Conservation (phyloP, 2,329 filamentous ascomycete species). For the Aspergillus sp. region DNA sequence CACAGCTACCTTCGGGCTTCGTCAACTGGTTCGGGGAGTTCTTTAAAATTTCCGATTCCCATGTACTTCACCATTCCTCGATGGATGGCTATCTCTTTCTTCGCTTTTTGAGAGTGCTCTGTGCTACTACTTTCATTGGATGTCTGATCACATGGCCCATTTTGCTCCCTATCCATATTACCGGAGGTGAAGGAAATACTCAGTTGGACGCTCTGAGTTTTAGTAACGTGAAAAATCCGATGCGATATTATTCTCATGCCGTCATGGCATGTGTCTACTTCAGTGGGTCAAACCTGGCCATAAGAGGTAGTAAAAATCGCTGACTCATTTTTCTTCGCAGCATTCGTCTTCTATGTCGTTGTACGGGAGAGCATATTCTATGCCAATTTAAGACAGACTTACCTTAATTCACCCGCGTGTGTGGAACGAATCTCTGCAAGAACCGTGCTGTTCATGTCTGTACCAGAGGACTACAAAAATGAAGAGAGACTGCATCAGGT, state of each 20-base stretch:
- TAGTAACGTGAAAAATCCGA: constrained; percentile 63
- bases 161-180: constrained; percentile 80
- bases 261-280: constrained; percentile 75
- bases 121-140: constrained; percentile 74
- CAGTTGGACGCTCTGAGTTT: constrained; percentile 78
- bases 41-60: constrained; percentile 60
- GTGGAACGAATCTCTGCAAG: constrained; percentile 79
- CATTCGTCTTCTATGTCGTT: constrained; percentile 81
- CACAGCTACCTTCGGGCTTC: constrained; percentile 42
- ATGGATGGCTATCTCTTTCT: constrained; percentile 90
- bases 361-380: constrained; percentile 86
- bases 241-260: constrained; percentile 73
- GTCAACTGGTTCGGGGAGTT: constrained; percentile 53
- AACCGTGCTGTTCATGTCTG: constrained; percentile 82
- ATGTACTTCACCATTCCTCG: constrained; percentile 84
- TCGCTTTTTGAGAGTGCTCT: constrained; percentile 75
- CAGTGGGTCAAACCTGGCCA: constrained; percentile 35
- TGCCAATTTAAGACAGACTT: constrained; percentile 85
- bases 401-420: constrained; percentile 79
- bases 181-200: constrained; percentile 62
- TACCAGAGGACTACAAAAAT: constrained; percentile 72
- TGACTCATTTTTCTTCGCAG: constrained; percentile 18
- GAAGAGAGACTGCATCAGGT: constrained; percentile 69
- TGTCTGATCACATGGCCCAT: constrained; percentile 82
- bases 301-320: not conserved